Conservation (phyloP, 495 filamentous ascomycete species). For the Pyrenula aspistea region DNA sequence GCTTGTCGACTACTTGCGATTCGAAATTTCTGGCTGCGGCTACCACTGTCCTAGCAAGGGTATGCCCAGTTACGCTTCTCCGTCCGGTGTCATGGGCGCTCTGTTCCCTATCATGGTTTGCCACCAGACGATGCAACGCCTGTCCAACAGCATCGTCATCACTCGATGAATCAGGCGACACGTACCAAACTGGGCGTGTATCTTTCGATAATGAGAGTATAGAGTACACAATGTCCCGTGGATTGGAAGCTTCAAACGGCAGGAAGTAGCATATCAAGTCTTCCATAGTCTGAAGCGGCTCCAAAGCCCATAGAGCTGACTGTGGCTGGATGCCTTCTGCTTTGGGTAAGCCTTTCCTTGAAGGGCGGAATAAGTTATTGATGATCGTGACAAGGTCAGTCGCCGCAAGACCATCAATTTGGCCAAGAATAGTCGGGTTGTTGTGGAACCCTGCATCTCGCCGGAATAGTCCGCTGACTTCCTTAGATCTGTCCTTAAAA, state of each 20-base stretch:
- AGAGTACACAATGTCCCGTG: conserved; percentile 13
- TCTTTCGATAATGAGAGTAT: conserved; percentile 14
- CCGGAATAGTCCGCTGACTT: background rate
- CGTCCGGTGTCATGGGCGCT: no score
- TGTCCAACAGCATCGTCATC: no score
- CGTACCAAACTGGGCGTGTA: no score
- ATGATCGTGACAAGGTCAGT: conserved; percentile 9
- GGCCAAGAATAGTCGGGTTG: conserved; percentile 4
- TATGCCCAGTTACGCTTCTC: no score
- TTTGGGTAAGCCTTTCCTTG: background rate
- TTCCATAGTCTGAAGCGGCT: conserved; percentile 11
- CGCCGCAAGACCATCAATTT: conserved; percentile 8
- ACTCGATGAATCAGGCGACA: no score
- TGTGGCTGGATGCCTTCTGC: no score
- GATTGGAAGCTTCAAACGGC: conserved; percentile 11
- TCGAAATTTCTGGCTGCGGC: no score
- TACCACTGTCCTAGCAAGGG: no score
- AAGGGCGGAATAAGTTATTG: conserved; percentile 12
- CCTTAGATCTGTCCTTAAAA: background rate
- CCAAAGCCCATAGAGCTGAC: no score
- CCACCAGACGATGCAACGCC: no score
- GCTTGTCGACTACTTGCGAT: no score
- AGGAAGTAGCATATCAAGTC: conserved; percentile 13
- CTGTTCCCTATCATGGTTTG: no score
- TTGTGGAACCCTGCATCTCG: conserved; percentile 1